Percentiles rank a stretch among this genome's conserved stretches.
phyloP scores from a whole-genome alignment of 768 basidiomycete species.

The Boletus rubescentipes region DNA sequence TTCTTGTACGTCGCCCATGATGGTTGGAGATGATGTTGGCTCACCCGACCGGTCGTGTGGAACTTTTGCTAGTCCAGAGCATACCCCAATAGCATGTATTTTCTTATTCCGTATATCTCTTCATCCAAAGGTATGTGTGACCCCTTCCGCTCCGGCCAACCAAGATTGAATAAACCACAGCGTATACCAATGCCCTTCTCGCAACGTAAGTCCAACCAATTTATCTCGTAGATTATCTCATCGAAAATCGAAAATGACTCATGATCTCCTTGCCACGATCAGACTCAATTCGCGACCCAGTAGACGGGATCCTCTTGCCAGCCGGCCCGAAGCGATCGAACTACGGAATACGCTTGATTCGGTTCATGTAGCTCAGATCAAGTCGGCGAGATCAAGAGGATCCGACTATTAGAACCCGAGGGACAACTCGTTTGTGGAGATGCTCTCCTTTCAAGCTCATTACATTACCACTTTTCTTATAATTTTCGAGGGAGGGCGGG shows the following conservation, averaged over 20 bases:
- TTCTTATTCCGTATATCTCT: conserved; percentile 1
- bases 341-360: not conserved
- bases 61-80: not conserved
- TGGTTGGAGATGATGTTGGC: not conserved
- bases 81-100: not conserved
- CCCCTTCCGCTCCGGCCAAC: not conserved
- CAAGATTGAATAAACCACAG: not conserved
- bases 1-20: not conserved
- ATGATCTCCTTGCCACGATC: not conserved
- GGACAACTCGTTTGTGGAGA: not conserved
- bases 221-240: not conserved
- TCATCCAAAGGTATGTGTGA: not conserved
- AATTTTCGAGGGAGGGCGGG: no score
- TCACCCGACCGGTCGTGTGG: not conserved
- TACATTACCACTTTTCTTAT: no score
- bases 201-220: conserved; percentile 1
- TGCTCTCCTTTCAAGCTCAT: no score
- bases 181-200: not conserved
- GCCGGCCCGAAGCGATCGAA: not conserved
- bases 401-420: not conserved
- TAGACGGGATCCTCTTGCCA: not conserved
- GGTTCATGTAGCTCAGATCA: not conserved
- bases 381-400: not conserved
- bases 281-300: conserved; percentile 1
- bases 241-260: not conserved